Percentiles rank a stretch among this genome's conserved stretches.
phyloP scores from a whole-genome alignment of 805 yeast genomes.

The Saturnispora sekii region DNA sequence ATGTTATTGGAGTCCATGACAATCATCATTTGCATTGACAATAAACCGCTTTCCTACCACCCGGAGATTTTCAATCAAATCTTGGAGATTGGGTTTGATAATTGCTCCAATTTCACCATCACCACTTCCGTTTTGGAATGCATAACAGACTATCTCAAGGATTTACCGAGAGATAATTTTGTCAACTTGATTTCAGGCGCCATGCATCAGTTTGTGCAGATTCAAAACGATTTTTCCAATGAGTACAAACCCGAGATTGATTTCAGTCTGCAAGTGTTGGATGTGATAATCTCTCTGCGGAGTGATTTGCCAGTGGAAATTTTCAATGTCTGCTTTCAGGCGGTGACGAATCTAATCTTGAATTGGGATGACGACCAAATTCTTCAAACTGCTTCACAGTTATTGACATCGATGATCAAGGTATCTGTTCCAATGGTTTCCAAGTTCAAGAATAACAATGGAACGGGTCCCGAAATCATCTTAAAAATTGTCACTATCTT shows the following conservation, averaged over 20 bases:
- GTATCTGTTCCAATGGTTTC: constrained; percentile 18
- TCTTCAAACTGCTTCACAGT: constrained; percentile 68
- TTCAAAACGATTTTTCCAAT: constrained; percentile 27
- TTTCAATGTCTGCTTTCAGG: constrained; percentile 35
- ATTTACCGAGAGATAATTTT: constrained; percentile 37
- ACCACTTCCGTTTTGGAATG: constrained; percentile 61
- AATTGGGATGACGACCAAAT: constrained; percentile 63
- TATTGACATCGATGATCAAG: constrained; percentile 50
- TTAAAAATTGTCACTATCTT: constrained; percentile 58
- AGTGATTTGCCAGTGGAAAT: constrained; percentile 23
- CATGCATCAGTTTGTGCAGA: constrained; percentile 40
- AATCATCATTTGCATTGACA: constrained; percentile 42
- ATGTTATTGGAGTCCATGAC: constrained; percentile 63
- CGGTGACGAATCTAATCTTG: constrained; percentile 31
- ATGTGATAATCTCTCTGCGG: constrained; percentile 32
- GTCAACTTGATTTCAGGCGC: constrained; percentile 38
- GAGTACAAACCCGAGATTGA: constrained; percentile 55
- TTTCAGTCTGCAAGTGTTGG: constrained; percentile 48
- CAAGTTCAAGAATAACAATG: constrained; percentile 15
- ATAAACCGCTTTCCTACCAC: constrained; percentile 24
- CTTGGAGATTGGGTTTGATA: constrained; percentile 56
- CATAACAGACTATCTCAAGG: constrained; percentile 46
- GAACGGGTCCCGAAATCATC: constrained; percentile 45
- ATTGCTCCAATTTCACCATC: constrained; percentile 65
- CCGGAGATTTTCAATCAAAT: constrained; percentile 41